A percentile compares a stretch with the other conserved stretches of the same genome.
These are phyloP conservation scores for Lotmaria passim DNA, from an alignment of 208 protist genomes.

Conservation along the genomic window DNA sequence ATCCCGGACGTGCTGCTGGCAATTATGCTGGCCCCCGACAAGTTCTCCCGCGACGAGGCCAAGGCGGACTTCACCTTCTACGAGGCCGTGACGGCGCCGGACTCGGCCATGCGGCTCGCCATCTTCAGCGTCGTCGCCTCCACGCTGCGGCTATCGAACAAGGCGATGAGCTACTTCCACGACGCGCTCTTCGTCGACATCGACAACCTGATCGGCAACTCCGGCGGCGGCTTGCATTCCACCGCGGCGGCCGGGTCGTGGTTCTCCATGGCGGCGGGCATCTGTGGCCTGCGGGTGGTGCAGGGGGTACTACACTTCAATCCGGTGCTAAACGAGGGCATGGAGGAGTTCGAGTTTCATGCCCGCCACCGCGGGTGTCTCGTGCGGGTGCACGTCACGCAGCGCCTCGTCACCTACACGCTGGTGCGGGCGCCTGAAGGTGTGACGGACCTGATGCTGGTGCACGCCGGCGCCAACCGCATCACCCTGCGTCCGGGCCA, in stretches of 20 bases:
- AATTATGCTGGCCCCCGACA: constrained; percentile 73
- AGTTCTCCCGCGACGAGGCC: constrained; percentile 81
- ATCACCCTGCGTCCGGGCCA: constrained; percentile 60
- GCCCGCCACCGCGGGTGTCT: constrained; percentile 77
- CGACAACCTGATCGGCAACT: constrained; percentile 76
- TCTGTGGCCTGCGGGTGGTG: constrained; percentile 81
- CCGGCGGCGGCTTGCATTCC: constrained; percentile 77
- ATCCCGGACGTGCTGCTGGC: constrained; percentile 87
- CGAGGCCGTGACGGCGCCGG: constrained; percentile 80
- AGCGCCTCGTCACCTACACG: constrained; percentile 77
- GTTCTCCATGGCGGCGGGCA: constrained; percentile 78
- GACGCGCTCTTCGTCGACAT: constrained; percentile 74
- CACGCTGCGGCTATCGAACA: constrained; percentile 61
- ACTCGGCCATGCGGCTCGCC: constrained; percentile 72
- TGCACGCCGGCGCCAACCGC: constrained; percentile 73
- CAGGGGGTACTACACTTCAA: constrained; percentile 86
- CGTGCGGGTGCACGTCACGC: constrained; percentile 69
- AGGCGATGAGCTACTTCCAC: constrained; percentile 64
- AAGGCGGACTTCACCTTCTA: constrained; percentile 88
- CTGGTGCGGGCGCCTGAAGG: constrained; percentile 49
- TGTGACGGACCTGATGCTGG: constrained; percentile 64
- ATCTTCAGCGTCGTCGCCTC: constrained; percentile 84
- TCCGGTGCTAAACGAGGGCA: constrained; percentile 73
- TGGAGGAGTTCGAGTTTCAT: constrained; percentile 81
- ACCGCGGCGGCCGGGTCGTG: constrained; percentile 81